Evolutionary conservation across 2,329 filamentous ascomycete genomes (phyloP).

Genomic region (Orbilia blumenaviensis): DNA sequence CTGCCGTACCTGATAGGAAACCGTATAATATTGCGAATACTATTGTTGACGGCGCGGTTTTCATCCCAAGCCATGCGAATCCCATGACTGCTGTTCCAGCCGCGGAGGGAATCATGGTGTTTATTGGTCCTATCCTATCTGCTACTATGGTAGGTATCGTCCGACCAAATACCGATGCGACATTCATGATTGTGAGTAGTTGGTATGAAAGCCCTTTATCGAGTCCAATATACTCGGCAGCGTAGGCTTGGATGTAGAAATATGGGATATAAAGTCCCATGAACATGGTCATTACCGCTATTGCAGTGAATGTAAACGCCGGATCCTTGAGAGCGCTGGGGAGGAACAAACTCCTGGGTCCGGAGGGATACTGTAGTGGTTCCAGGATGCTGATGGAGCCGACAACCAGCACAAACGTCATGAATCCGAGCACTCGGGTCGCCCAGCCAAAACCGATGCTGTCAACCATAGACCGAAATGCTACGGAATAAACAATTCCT

Average conservation of each 20-base stretch:
- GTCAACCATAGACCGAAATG: constrained; percentile 60
- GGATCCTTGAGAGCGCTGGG: constrained; percentile 59
- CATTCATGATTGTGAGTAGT: constrained; percentile 66
- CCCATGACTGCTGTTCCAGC: constrained; percentile 62
- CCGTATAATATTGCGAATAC: constrained; percentile 64
- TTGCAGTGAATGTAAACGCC: constrained; percentile 60
- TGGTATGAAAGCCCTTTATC: constrained; percentile 64
- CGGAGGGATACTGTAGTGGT: constrained; percentile 22
- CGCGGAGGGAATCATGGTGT: constrained; percentile 61
- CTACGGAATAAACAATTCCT: constrained; percentile 62
- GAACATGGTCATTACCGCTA: constrained; percentile 60
- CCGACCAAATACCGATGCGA: constrained; percentile 65
- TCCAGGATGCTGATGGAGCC: constrained; percentile 60
- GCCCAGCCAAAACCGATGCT: constrained; percentile 61
- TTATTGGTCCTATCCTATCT: constrained; percentile 62
- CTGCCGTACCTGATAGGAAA: constrained; percentile 64
- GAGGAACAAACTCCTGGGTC: constrained; percentile 58
- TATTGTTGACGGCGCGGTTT: constrained; percentile 60
- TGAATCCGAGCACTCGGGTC: constrained; percentile 60
- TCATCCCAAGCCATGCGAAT: constrained; percentile 63
- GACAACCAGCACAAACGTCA: constrained; percentile 54
- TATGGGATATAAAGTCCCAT: constrained; percentile 63
- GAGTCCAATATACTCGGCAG: constrained; percentile 61
- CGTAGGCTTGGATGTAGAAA: constrained; percentile 63
- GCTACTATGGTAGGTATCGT: constrained; percentile 64